Percentiles rank a stretch among this genome's conserved stretches.
Conservation (phyloP, 805 yeast genomes). For the Lachancea lanzarotensis region DNA sequence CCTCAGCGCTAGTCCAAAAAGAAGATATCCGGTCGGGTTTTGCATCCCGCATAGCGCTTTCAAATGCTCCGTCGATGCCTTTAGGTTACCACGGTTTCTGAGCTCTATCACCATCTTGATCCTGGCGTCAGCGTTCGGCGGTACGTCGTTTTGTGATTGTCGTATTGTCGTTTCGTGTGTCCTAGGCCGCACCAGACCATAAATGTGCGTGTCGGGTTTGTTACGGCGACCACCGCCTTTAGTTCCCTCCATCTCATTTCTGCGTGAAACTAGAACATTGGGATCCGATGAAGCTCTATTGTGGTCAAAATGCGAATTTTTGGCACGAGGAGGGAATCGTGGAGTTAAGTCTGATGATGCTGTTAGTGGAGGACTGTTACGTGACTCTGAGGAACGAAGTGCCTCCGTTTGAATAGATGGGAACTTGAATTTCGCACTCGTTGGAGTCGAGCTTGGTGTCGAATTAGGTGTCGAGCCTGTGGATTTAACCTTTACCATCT, state of each 20-base stretch:
- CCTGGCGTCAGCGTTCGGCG: constrained; percentile 1
- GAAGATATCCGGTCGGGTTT: constrained; percentile 56
- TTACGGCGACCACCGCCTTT: neutral
- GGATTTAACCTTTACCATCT: neutral
- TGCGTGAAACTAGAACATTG: neutral
- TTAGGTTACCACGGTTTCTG: constrained; percentile 51
- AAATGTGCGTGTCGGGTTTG: neutral
- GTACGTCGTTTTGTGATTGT: neutral
- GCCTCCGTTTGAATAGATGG: neutral
- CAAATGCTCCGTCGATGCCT: constrained; percentile 64
- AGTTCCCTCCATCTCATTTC: neutral
- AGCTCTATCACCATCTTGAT: constrained; percentile 38
- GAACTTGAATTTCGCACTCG: constrained; percentile 1
- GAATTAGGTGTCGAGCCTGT: neutral
- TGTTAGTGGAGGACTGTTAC: neutral
- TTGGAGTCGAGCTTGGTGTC: constrained; percentile 1
- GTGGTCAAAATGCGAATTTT: neutral
- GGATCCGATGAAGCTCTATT: constrained; percentile 3
- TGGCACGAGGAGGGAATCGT: neutral
- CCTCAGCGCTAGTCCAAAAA: constrained; percentile 61
- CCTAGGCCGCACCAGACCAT: neutral
- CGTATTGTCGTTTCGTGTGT: neutral
- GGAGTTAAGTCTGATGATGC: neutral
- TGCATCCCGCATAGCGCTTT: constrained; percentile 60
- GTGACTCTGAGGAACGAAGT: neutral